These are phyloP conservation scores for Pseudogymnoascus sp. DNA, from an alignment of 2,329 filamentous ascomycete species.

Conservation along the genomic window DNA sequence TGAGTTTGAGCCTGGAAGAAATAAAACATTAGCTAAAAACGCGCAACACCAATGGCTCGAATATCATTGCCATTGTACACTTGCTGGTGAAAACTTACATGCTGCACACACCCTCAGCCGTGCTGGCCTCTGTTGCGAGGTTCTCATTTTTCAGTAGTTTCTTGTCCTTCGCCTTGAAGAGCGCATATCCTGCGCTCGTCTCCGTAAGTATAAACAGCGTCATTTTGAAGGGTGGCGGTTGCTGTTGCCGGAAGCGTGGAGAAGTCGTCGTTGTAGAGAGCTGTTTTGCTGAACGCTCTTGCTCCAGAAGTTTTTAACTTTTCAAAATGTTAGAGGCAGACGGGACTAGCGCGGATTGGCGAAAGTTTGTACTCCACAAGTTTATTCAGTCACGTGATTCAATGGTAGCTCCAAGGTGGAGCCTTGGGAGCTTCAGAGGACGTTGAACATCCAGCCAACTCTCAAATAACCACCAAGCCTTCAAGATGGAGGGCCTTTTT, in stretches of 20 bases:
- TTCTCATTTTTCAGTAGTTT: conserved; percentile 89
- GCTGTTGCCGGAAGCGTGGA: conserved; percentile 10
- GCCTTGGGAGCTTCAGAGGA: conserved; percentile 8
- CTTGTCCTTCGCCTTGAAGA: conserved; percentile 98
- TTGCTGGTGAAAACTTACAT: conserved; percentile 52
- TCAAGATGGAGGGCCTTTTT: conserved; percentile 77
- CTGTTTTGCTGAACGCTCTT: conserved; percentile 8
- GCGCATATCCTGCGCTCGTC: conserved; percentile 92
- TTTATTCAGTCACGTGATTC: background rate
- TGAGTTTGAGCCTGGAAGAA: conserved; percentile 68
- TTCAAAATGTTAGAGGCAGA: conserved; percentile 10
- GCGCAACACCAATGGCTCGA: conserved; percentile 1
- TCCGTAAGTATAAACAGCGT: conserved; percentile 89
- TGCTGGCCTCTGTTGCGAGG: conserved; percentile 63
- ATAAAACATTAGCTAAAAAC: background rate
- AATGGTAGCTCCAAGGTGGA: conserved; percentile 3
- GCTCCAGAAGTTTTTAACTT: conserved; percentile 12
- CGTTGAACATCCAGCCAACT: conserved; percentile 6
- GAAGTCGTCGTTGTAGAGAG: conserved; percentile 10
- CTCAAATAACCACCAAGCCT: conserved; percentile 1
- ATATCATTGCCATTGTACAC: background rate
- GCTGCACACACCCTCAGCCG: conserved; percentile 75
- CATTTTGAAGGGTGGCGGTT: conserved; percentile 44
- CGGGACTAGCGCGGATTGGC: conserved; percentile 8
- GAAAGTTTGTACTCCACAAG: conserved; percentile 8